Base-by-base conservation (phyloP, 1,284 basidiomycete genomes). In the Xerocomus minutiporus region DNA sequence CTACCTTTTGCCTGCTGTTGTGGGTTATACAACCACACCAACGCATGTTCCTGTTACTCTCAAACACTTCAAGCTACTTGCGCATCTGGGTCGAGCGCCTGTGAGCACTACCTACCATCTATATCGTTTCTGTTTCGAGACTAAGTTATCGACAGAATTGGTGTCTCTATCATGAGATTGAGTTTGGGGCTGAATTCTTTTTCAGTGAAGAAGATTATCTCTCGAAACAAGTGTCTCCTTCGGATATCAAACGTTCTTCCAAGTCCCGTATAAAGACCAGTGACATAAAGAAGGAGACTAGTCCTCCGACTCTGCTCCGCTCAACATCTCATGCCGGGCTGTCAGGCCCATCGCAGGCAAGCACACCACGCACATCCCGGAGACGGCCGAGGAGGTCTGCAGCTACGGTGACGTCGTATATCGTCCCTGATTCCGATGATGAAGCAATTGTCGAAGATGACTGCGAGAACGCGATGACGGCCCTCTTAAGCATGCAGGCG, bases 61-160 rank as follows among this genome's bases (percentile, higher is more conserved):
- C 46, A 83, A 84, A 60, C 85, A 87, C 60, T 88, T 88, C 69
- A 78, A 82, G 64, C 63, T 85, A 20, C 73, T 88, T n/a, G 86
- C 86, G 2, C 77, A 75, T 42, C 68, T 87, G 26, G 84, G 82
- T 31, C 74, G 74, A 57, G 68, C 73, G 48, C 79, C 81, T 13
- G 85, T 88, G 59, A 59, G 83, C 70, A 35, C 29, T 26, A 11
- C 8, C 38, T 23, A 35, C 6, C 17, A 7, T 23, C 23, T 28
- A 8, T 31, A 38, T 41, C 8, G 4, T 28, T 34, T 28, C n/a
- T 12, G 17, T 50, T 46, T 38, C 17, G 5, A 1, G 17, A 31
- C 48, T 57, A 29, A 61, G n/a, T 7, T 23, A 34, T 47, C 23
- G 43, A 26, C 54, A 84, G 80, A 77, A 73, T 58, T 74, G 71